phyloP scores from a whole-genome alignment of 2,329 filamentous ascomycete genomes.

The Colletotrichum tofieldiae region DNA sequence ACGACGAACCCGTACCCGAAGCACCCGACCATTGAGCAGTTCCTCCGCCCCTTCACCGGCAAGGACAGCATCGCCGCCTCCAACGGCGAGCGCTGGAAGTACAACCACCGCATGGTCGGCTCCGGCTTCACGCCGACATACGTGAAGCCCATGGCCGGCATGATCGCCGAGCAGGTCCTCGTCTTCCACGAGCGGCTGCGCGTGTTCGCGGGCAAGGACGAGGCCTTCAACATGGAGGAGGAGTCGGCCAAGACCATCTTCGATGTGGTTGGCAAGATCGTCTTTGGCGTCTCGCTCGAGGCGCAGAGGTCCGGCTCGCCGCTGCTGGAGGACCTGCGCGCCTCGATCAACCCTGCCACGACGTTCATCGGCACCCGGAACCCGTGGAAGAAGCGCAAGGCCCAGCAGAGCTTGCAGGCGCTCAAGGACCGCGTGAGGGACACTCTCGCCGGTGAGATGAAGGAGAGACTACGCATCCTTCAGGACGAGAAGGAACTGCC shows the following conservation, averaged over 20 bases:
- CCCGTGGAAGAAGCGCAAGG: conserved; percentile 37
- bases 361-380: conserved; percentile 33
- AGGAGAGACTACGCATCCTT: conserved; percentile 26
- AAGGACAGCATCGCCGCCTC: conserved; percentile 45
- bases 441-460: conserved; percentile 32
- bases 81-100: conserved; percentile 51
- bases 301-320: conserved; percentile 44
- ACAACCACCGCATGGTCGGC: conserved; percentile 49
- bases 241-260: conserved; percentile 47
- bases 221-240: conserved; percentile 47
- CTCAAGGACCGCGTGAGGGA: conserved; percentile 31
- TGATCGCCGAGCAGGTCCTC: conserved; percentile 48
- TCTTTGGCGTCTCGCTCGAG: conserved; percentile 44
- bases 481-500: conserved; percentile 43
- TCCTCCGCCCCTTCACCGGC: conserved; percentile 47
- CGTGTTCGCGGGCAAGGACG: conserved; percentile 34
- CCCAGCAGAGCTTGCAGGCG: conserved; percentile 18
- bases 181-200: conserved; percentile 45
- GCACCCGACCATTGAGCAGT: conserved; percentile 39
- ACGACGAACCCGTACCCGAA: conserved; percentile 46
- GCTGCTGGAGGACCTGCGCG: conserved; percentile 43
- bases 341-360: conserved; percentile 36
- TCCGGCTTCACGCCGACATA: conserved; percentile 49
- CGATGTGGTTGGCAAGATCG: conserved; percentile 46
- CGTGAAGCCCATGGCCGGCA: conserved; percentile 46